Percentiles rank a stretch among this genome's conserved stretches.
phyloP scores from a whole-genome alignment of 306 rosid species.

The Canavalia gladiata region DNA sequence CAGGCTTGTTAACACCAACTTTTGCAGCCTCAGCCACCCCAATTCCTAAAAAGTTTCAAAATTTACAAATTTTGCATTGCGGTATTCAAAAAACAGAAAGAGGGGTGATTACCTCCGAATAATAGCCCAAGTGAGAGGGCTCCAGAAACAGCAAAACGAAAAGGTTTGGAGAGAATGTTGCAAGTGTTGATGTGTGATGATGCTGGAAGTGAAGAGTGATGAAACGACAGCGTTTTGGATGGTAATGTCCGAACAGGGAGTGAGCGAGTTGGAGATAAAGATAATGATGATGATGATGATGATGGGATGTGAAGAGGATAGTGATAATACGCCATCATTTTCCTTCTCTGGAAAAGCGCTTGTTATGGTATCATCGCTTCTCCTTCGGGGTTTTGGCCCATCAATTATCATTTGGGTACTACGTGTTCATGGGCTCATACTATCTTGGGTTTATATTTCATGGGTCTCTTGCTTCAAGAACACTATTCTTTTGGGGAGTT shows the following conservation, averaged over 20 bases:
- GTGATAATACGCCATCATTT: conserved; percentile 56
- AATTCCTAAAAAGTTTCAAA: conserved; percentile 50
- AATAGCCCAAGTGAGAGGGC: conserved; percentile 73
- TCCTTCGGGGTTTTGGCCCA: neutral
- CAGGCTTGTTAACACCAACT: conserved; percentile 91
- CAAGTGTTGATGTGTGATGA: conserved; percentile 35
- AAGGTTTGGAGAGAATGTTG: conserved; percentile 57
- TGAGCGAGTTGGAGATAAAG: conserved; percentile 40
- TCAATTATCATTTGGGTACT: neutral
- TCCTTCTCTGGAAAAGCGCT: conserved; percentile 10
- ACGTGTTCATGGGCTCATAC: no score
- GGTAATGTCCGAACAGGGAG: conserved; percentile 34
- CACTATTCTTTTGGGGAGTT: no score
- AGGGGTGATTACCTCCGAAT: conserved; percentile 59
- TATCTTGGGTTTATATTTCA: no score
- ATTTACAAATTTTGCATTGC: neutral
- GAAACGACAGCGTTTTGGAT: conserved; percentile 53
- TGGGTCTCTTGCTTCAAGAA: no score
- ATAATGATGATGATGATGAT: conserved; percentile 41
- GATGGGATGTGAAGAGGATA: conserved; percentile 54
- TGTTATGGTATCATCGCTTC: neutral
- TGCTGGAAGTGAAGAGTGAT: conserved; percentile 46
- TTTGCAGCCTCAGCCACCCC: conserved; percentile 80
- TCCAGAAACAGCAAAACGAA: conserved; percentile 69
- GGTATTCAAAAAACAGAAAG: neutral